Evolutionary conservation across 2,329 filamentous ascomycete genomes (phyloP).

Genomic region (Fusarium sp.): DNA sequence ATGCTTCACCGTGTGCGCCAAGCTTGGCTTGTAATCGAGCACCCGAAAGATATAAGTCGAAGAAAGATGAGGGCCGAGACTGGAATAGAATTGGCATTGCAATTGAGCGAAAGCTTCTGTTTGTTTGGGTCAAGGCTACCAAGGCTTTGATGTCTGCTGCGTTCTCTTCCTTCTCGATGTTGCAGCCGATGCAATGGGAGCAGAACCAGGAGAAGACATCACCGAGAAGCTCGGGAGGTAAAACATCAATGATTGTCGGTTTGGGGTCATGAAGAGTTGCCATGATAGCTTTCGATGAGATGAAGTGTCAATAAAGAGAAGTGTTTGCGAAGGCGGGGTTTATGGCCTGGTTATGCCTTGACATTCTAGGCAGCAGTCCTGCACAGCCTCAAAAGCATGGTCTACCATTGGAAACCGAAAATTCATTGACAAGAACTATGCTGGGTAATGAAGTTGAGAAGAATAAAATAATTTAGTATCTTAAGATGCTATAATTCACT

Average conservation of each 20-base stretch:
- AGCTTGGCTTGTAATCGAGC: rapidly evolving
- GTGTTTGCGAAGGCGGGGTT: not conserved
- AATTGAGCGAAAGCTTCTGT: rapidly evolving
- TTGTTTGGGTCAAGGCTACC: rapidly evolving
- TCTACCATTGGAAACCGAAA: too few relatives aligned
- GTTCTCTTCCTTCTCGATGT: rapidly evolving
- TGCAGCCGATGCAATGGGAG: not conserved
- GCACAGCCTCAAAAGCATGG: too few relatives aligned
- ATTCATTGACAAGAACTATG: too few relatives aligned
- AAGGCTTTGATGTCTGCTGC: not conserved
- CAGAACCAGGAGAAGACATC: not conserved
- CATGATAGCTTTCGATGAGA: rapidly evolving
- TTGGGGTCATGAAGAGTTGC: rapidly evolving
- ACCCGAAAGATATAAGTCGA: not conserved
- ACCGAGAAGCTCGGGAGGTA: rapidly evolving
- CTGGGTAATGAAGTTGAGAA: too few relatives aligned
- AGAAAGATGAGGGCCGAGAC: not conserved
- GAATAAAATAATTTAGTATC: too few relatives aligned
- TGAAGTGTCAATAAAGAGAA: not conserved
- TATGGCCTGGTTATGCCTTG: too few relatives aligned
- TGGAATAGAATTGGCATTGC: rapidly evolving
- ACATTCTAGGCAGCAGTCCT: too few relatives aligned
- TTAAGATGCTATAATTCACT: too few relatives aligned
- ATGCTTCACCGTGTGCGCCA: not conserved
- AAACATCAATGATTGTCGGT: rapidly evolving